phyloP scores from a whole-genome alignment of 257 asterid genomes.

The Gardenia jasminoides region DNA sequence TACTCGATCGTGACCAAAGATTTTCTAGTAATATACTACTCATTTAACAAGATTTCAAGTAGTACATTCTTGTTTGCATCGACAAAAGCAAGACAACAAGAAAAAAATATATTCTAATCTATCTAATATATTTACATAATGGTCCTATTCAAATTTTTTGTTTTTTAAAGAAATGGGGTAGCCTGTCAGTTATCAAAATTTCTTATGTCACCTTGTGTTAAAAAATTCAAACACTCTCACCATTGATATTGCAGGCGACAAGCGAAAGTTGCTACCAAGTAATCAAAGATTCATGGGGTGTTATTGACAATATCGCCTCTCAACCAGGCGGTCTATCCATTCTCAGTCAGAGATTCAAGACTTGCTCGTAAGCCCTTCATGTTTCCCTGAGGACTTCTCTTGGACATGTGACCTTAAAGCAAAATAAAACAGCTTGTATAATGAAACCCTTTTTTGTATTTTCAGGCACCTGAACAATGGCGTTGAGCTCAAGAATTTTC shows the following conservation, averaged over 20 bases:
- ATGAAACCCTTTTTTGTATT: neutral
- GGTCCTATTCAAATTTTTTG: too few relatives aligned
- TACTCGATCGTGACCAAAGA: constrained; percentile 16
- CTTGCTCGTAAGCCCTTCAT: constrained; percentile 14
- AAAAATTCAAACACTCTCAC: neutral
- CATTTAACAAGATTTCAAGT: too few relatives aligned
- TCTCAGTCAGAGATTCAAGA: constrained; percentile 47
- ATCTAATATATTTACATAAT: too few relatives aligned
- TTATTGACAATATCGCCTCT: constrained; percentile 53
- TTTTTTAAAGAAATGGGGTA: too few relatives aligned
- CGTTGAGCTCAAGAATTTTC: constrained; percentile 6
- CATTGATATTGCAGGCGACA: constrained; percentile 35
- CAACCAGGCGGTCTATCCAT: constrained; percentile 43
- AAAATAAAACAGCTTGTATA: neutral
- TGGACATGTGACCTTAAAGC: neutral
- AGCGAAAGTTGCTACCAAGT: constrained; percentile 47
- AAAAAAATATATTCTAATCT: too few relatives aligned
- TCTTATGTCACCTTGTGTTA: too few relatives aligned
- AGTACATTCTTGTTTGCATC: neutral
- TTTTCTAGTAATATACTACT: constrained; percentile 12
- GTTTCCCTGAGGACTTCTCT: neutral
- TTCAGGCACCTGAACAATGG: constrained; percentile 7
- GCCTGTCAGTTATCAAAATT: too few relatives aligned
- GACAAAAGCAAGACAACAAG: neutral
- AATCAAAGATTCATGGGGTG: constrained; percentile 55